A percentile compares a stretch with the other conserved stretches of the same genome.
phyloP scores from a whole-genome alignment of 2,329 filamentous ascomycete genomes.

The Talaromyces sp. region DNA sequence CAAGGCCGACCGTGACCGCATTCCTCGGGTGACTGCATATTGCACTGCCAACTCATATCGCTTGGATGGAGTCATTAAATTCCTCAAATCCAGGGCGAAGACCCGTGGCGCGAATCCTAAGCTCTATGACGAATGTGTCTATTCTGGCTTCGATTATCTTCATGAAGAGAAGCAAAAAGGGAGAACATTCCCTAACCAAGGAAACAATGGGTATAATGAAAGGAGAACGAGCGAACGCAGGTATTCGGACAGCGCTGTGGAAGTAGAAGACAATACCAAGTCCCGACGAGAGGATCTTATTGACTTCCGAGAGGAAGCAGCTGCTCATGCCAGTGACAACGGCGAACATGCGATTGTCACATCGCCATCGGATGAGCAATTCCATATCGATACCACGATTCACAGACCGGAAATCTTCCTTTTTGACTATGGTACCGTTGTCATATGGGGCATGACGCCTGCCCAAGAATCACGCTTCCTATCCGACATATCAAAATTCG shows the following conservation, averaged over 20 bases:
- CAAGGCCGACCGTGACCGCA: slow-evolving; percentile 83
- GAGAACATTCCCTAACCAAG: slow-evolving; percentile 27
- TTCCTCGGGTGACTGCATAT: slow-evolving; percentile 94
- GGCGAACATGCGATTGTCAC: slow-evolving; percentile 29
- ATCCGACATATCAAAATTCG: slow-evolving; percentile 92
- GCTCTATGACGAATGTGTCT: slow-evolving; percentile 95
- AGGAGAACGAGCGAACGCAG: slow-evolving; percentile 61
- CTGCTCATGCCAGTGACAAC: slow-evolving; percentile 28
- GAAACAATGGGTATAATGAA: slow-evolving; percentile 37
- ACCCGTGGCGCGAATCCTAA: slow-evolving; percentile 82
- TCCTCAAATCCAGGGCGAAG: slow-evolving; percentile 81
- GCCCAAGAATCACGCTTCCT: slow-evolving; percentile 86
- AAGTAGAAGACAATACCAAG: slow-evolving; percentile 63
- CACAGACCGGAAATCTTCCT: slow-evolving; percentile 94
- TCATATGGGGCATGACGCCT: slow-evolving; percentile 98
- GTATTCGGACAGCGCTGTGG: slow-evolving; percentile 69
- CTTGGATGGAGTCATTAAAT: slow-evolving; percentile 85
- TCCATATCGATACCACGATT: slow-evolving; percentile 82
- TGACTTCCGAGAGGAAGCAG: slow-evolving; percentile 56
- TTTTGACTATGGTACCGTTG: slow-evolving; percentile 96
- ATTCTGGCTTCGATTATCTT: slow-evolving; percentile 86
- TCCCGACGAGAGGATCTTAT: slow-evolving; percentile 64
- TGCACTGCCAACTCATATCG: slow-evolving; percentile 92
- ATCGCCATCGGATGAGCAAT: slow-evolving; percentile 41
- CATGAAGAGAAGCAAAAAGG: slow-evolving; percentile 49